Evolutionary conservation across 2,329 filamentous ascomycete genomes (phyloP).

Genomic region (Neonectria coccinea): DNA sequence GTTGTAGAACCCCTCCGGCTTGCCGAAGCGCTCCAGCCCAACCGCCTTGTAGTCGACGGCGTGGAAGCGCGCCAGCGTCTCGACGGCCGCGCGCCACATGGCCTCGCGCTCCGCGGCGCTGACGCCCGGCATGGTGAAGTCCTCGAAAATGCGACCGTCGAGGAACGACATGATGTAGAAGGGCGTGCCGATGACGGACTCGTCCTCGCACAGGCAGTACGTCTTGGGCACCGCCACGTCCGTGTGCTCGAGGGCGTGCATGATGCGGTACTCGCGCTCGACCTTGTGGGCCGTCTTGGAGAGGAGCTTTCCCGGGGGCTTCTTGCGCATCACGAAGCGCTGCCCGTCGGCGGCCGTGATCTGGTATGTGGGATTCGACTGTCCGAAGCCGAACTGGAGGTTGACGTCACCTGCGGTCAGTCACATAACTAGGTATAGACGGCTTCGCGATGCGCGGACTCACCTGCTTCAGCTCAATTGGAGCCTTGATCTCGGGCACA

Average conservation of each 20-base stretch:
- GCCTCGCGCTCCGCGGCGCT: slow-evolving; percentile 74
- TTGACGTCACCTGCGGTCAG: slow-evolving; percentile 20
- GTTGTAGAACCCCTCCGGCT: slow-evolving; percentile 80
- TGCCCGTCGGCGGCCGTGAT: slow-evolving; percentile 77
- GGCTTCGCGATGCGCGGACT: slow-evolving; percentile 32
- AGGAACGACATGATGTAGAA: slow-evolving; percentile 99
- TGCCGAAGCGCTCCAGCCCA: slow-evolving; percentile 80
- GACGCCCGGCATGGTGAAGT: slow-evolving; percentile 82
- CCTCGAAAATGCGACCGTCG: slow-evolving; percentile 92
- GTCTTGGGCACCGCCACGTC: slow-evolving; percentile 88
- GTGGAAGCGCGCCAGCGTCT: slow-evolving; percentile 88
- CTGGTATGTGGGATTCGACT: slow-evolving; percentile 97
- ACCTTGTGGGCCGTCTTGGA: slow-evolving; percentile 96
- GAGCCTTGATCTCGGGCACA: slow-evolving; percentile 86
- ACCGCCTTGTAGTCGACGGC: slow-evolving; percentile 74
- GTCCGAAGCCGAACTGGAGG: slow-evolving; percentile 90
- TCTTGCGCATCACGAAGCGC: slow-evolving; percentile 94
- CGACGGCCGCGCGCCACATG: slow-evolving; percentile 89
- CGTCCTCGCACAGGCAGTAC: slow-evolving; percentile 88
- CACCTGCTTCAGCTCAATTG: slow-evolving; percentile 91
- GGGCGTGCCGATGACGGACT: slow-evolving; percentile 81
- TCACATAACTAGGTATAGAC: slow-evolving; percentile 1
- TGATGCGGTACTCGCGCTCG: slow-evolving; percentile 93
- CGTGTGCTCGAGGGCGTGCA: slow-evolving; percentile 82
- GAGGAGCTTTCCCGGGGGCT: slow-evolving; percentile 92